These are phyloP conservation scores for Alternaria infectoria DNA, from an alignment of 2,329 filamentous ascomycete species.

Conservation along the genomic window DNA sequence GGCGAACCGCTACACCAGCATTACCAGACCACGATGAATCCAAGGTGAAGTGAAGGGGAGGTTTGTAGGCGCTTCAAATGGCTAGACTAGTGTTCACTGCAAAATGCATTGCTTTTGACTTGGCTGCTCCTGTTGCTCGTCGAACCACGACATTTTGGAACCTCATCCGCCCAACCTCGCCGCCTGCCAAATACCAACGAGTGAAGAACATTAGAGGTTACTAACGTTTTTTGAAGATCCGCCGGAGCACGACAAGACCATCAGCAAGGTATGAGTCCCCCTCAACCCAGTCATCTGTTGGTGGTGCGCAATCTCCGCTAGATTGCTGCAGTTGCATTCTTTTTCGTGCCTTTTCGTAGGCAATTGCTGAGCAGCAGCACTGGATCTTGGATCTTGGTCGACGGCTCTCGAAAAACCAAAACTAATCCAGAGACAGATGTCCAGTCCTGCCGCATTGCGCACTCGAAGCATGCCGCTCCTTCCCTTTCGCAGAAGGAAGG, in stretches of 20 bases:
- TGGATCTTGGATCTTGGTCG: not conserved
- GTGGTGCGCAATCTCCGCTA: constrained; percentile 7
- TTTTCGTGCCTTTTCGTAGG: constrained; percentile 9
- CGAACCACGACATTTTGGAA: not conserved
- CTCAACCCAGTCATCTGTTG: not conserved
- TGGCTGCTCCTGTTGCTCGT: not conserved
- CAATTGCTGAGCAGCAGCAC: not conserved
- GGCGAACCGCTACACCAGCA: constrained; percentile 1
- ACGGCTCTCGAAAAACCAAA: not conserved
- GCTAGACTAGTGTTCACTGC: not conserved
- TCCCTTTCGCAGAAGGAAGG: constrained; percentile 13
- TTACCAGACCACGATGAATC: constrained; percentile 4
- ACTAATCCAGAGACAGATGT: constrained; percentile 3
- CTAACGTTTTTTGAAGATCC: not conserved
- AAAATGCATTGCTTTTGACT: not conserved
- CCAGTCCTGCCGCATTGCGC: not conserved
- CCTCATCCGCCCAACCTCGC: not conserved
- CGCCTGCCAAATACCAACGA: not conserved
- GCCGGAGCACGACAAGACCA: not conserved
- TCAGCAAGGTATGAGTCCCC: not conserved
- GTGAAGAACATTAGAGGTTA: not conserved
- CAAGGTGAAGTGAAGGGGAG: constrained; percentile 3
- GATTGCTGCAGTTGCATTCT: constrained; percentile 13
- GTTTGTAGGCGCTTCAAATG: not conserved
- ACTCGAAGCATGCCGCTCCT: constrained; percentile 7